Evolutionary conservation across 164 flowering plant species (phyloP), one percentile per base, ranked within the genome.

Genomic region (Brasenia schreberi): DNA sequence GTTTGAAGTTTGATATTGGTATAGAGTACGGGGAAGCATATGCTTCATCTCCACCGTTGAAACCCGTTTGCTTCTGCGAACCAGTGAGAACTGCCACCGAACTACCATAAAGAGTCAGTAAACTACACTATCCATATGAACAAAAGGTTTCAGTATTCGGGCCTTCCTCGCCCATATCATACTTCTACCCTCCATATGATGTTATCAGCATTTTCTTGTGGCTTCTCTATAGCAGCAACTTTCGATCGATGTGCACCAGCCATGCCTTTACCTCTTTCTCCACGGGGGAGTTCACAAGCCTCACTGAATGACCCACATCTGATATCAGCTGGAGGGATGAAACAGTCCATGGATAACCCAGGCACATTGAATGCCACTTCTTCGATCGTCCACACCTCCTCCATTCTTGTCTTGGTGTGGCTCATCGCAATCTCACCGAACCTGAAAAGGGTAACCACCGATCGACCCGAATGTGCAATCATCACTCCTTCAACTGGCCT

Each of bases 351-450:
- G 2, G 87, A 83, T 19, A 85, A 70, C 7, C 89, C 89, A 0
- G 83, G 87, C 5, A 85, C 83, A 68, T 85, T 85, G 70, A 85
- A 85, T 4, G 85, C 86, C 62, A 83, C 89, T 70, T 85, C 89
- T 73, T 85, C 85, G 45, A 85, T 85, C 6, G 87, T 81, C 89
- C 89, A 85, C 1, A 77, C 82, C 62, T 85, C 89, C 72, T 85
- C 86, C 87, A 85, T 81, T 66, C 85, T 71, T 16, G 89, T 85
- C 81, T 79, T 83, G 7, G 87, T 85, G 73, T 85, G 89, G 79
- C 87, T 83, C 90, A 83, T 82, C 39, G 90, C 85, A 62, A 80
- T 85, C 65, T 85, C 90, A 6, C 90, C 90, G 52, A 85, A 84
- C 68, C 81, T 78, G 67, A 85, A 84, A 27, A 85, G 83, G 66